Base-by-base conservation (phyloP, 768 basidiomycete species). In the Hirschioporus abietinus region DNA sequence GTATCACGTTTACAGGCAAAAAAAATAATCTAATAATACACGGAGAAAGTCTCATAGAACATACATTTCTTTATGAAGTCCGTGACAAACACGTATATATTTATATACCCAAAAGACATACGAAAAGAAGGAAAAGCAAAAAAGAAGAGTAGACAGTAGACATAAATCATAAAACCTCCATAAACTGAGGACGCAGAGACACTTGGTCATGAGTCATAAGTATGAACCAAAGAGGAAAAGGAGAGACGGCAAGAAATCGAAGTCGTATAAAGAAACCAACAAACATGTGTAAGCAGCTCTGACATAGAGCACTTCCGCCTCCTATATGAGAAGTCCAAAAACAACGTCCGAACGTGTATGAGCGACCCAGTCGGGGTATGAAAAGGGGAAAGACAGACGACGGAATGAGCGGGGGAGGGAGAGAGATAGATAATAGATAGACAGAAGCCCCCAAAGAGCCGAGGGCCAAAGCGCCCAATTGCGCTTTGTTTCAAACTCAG, bases 1-100 rank as follows among this genome's bases (percentile, higher is more conserved):
- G 58, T 70, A 68, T 75, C 77, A 81, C 20, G 72, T 79, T 80
- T 82, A 82, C 79, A 80, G 66, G 72, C 70, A 64, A 69, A 72
- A 66, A 75, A 73, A 74, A 66, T 66, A 18, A 68, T 70, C 60
- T 70, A 65, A 70, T 60, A n/a, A 23, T 60, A 20, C 60, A n/a
- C 30, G 26, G 64, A 58, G 57, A 76, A 67, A 64, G 67, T 69
- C 71, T 67, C 52, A 65, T 65, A 52, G 12, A 52, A 52, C 73
- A 27, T 64, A 30, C 35, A 34, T 61, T 23, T 78, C 77, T 71
- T 76, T 25, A 66, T 26, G 35, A 68, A n/a, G 66, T 63, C 72
- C 72, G 72, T 70, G 68, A 60, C 63, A 69, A 64, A 52, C 12
- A 15, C 42, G 42, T 52, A 15, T 52, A 52, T 52, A 52, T 52